Evolutionary conservation across 495 filamentous ascomycete species (phyloP).

Genomic region (Mycothermus thermophilus): DNA sequence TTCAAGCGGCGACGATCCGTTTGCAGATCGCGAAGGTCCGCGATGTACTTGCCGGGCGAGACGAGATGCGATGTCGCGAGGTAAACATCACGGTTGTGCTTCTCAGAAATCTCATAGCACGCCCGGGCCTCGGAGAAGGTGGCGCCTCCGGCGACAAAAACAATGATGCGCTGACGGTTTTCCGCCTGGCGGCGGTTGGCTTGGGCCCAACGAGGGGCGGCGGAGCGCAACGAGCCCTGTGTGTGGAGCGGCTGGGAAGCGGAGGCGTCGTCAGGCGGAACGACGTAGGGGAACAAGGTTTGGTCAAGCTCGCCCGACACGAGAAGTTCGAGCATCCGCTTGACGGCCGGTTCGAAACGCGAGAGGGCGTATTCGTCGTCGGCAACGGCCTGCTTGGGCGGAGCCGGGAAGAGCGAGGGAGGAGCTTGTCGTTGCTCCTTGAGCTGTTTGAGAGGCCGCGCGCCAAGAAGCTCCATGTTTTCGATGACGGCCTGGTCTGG

Average conservation of each 20-base stretch:
- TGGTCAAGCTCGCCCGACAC: conserved; percentile 51
- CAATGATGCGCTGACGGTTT: conserved; percentile 76
- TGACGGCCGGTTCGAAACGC: conserved; percentile 58
- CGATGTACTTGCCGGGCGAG: conserved; percentile 62
- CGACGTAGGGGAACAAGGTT: conserved; percentile 65
- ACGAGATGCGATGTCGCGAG: conserved; percentile 88
- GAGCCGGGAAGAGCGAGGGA: conserved; percentile 53
- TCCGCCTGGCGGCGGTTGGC: conserved; percentile 61
- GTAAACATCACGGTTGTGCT: conserved; percentile 65
- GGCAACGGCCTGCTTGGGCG: conserved; percentile 37
- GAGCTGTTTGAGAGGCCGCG: conserved; percentile 53
- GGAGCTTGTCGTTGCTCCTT: conserved; percentile 57
- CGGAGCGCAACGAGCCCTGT: conserved; percentile 68
- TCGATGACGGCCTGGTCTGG: conserved; percentile 52
- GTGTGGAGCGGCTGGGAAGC: conserved; percentile 42
- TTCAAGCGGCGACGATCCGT: conserved; percentile 58
- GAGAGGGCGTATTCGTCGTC: conserved; percentile 51
- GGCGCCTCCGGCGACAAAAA: conserved; percentile 93
- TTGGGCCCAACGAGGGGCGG: conserved; percentile 88
- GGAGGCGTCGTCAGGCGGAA: conserved; percentile 43
- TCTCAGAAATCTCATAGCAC: conserved; percentile 74
- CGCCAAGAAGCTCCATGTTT: conserved; percentile 75
- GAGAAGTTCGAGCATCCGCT: conserved; percentile 66
- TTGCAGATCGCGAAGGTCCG: conserved; percentile 68
- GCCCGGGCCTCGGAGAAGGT: conserved; percentile 79